These are phyloP conservation scores for Tetrahymena thermophila DNA, from an alignment of 73 alveolate species.

Conservation along the genomic window DNA sequence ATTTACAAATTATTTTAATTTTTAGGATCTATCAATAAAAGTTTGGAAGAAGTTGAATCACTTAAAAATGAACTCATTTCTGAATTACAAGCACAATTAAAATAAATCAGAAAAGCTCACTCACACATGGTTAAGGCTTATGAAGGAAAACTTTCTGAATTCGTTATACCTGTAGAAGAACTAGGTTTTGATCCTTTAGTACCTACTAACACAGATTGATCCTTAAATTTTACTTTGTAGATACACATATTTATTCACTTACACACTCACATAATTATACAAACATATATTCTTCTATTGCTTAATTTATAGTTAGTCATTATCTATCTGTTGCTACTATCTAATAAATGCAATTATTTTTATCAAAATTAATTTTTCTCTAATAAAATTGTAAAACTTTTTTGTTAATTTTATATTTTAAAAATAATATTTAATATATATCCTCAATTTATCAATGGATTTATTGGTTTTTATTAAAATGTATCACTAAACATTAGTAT, in stretches of 20 bases:
- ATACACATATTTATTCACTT: neutral
- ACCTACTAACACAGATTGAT: conserved; percentile 80
- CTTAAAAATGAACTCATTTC: conserved; percentile 89
- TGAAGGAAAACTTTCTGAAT: conserved; percentile 97
- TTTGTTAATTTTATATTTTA: too few relatives aligned
- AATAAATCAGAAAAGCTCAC: conserved; percentile 96
- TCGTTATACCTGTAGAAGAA: conserved; percentile 98
- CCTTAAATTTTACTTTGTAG: neutral
- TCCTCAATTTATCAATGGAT: too few relatives aligned
- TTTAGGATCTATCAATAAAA: conserved; percentile 73
- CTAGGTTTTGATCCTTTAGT: conserved; percentile 98
- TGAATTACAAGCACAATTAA: conserved; percentile 89
- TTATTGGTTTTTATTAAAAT: too few relatives aligned
- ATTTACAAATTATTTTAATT: neutral
- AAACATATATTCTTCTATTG: neutral
- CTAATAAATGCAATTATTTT: too few relatives aligned
- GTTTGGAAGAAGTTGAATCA: conserved; percentile 94
- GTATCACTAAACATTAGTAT: too few relatives aligned
- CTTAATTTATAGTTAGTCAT: too few relatives aligned
- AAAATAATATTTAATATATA: too few relatives aligned
- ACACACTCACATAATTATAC: neutral
- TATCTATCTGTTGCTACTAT: too few relatives aligned
- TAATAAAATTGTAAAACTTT: too few relatives aligned
- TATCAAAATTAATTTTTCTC: too few relatives aligned
- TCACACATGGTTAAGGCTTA: conserved; percentile 97